These are phyloP conservation scores for Irpex rosettiformis DNA, from an alignment of 1,284 basidiomycete genomes.

Conservation along the genomic window DNA sequence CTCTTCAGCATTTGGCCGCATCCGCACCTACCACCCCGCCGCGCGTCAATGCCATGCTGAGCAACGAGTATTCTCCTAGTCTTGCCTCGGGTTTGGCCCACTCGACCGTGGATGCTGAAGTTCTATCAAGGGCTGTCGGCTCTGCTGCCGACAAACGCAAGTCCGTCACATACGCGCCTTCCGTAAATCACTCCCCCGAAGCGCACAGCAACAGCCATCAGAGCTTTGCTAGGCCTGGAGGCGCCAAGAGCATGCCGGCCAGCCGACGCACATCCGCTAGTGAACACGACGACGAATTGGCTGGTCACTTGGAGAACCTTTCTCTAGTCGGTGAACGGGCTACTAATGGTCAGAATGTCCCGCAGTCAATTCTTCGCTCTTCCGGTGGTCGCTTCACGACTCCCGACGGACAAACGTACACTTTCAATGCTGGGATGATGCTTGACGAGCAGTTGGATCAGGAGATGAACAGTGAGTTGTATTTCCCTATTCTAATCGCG, in stretches of 20 bases:
- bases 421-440: conserved; percentile 82
- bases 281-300: conserved; percentile 75
- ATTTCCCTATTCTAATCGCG: conserved; percentile 5
- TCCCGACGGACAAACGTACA: conserved; percentile 52
- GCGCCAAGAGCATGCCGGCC: conserved; percentile 85
- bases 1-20: conserved; percentile 64
- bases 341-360: conserved; percentile 22
- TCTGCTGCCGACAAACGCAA: conserved; percentile 74
- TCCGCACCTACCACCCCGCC: conserved; percentile 83
- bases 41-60: conserved; percentile 62
- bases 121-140: conserved; percentile 62
- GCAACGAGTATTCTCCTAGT: conserved; percentile 38
- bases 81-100: conserved; percentile 41
- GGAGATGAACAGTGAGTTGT: conserved; percentile 80
- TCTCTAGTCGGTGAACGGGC: conserved; percentile 61
- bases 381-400: conserved; percentile 43
- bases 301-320: conserved; percentile 68
- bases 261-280: conserved; percentile 80
- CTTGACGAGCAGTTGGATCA: conserved; percentile 87
- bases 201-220: conserved; percentile 46
- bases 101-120: conserved; percentile 54
- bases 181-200: conserved; percentile 69
- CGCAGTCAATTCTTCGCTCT: conserved; percentile 44
- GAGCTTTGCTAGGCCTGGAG: conserved; percentile 57
- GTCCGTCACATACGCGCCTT: conserved; percentile 80